These are phyloP conservation scores for Solanum appendiculatum DNA, from an alignment of 257 asterid genomes.

Conservation along the genomic window DNA sequence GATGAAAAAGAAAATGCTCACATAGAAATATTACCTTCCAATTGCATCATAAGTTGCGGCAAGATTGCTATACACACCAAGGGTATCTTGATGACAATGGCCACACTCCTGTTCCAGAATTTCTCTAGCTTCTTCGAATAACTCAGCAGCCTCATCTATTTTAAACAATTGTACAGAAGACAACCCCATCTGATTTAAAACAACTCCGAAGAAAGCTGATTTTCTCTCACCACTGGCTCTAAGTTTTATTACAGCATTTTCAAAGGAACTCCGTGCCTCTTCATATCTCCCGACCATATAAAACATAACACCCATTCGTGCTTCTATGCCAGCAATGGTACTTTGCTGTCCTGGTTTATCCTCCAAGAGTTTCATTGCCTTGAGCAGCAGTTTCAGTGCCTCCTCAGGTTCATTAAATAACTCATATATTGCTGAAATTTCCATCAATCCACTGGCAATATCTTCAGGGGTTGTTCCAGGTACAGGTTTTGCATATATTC, in stretches of 20 bases:
- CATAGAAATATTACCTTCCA: background rate
- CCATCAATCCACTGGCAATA: slow-evolving; percentile 88
- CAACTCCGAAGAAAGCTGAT: slow-evolving; percentile 45
- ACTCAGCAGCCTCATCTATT: slow-evolving; percentile 94
- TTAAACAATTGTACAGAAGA: slow-evolving; percentile 74
- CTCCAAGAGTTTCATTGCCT: slow-evolving; percentile 80
- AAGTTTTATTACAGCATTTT: slow-evolving; percentile 69
- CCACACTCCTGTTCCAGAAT: slow-evolving; percentile 89
- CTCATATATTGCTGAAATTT: slow-evolving; percentile 86
- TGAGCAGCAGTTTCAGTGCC: slow-evolving; percentile 75
- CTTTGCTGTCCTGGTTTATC: slow-evolving; percentile 98
- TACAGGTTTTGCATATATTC: slow-evolving; percentile 77
- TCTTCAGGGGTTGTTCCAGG: slow-evolving; percentile 91
- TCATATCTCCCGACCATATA: slow-evolving; percentile 83
- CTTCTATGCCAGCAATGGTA: slow-evolving; percentile 91
- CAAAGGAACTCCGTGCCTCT: slow-evolving; percentile 72
- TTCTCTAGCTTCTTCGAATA: slow-evolving; percentile 96
- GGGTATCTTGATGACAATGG: slow-evolving; percentile 2
- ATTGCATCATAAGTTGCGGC: background rate
- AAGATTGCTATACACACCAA: background rate
- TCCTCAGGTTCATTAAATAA: slow-evolving; percentile 91
- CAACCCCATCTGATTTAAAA: background rate
- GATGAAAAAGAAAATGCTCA: background rate
- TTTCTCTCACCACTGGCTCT: slow-evolving; percentile 90
- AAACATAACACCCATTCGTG: slow-evolving; percentile 92